Conservation (phyloP, 176 grass and related monocot genomes). For the Triticum urartu region DNA sequence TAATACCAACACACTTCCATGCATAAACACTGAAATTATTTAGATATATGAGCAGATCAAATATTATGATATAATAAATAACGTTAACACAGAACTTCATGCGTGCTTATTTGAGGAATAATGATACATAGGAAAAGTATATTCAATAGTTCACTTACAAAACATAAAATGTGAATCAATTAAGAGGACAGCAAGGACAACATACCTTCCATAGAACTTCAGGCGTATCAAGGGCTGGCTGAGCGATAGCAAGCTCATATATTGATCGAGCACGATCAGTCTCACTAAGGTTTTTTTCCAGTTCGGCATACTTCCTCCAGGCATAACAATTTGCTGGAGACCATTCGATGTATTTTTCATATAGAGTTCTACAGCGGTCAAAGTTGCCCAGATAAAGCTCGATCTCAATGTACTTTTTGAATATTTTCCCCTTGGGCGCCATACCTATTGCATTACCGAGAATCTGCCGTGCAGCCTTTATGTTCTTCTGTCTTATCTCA, state of each 20-base stretch:
- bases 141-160: background rate
- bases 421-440: constrained; percentile 89
- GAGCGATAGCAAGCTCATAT: constrained; percentile 81
- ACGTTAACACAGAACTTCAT: background rate
- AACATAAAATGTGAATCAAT: background rate
- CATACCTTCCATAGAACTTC: constrained; percentile 81
- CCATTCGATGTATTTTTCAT: constrained; percentile 88
- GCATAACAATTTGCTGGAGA: constrained; percentile 77
- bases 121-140: background rate
- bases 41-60: background rate
- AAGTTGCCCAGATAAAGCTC: constrained; percentile 79
- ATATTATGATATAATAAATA: background rate
- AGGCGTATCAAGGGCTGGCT: constrained; percentile 80
- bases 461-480: constrained; percentile 51
- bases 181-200: background rate
- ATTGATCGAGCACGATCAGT: constrained; percentile 74
- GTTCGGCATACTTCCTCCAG: constrained; percentile 84
- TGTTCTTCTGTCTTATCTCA: constrained; percentile 66
- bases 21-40: background rate
- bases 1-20: background rate
- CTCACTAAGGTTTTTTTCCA: constrained; percentile 81
- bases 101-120: background rate
- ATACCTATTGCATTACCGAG: constrained; percentile 86
- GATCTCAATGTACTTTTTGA: constrained; percentile 93
- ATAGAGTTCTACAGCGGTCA: constrained; percentile 65